Conservation (phyloP, 768 basidiomycete species). For the Pleurotus djamor region DNA sequence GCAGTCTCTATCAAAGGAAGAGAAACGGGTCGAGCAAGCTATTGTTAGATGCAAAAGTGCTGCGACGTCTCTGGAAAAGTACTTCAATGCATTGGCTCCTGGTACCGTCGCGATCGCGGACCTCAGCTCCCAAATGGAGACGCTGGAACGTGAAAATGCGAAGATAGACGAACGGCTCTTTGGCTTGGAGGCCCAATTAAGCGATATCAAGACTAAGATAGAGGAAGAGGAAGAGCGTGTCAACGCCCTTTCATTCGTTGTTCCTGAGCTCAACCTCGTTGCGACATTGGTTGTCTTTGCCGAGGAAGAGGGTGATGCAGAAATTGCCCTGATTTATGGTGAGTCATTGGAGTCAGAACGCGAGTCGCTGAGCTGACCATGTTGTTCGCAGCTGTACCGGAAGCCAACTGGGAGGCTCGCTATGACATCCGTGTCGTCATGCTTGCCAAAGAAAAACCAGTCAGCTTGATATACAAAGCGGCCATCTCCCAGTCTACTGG, state of each 20-base stretch:
- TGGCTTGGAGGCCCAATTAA: slow-evolving; percentile 1
- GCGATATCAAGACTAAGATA: neutral
- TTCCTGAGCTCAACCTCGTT: neutral
- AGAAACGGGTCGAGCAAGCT: neutral
- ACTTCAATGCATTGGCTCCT: slow-evolving; percentile 29
- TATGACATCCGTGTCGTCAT: slow-evolving; percentile 20
- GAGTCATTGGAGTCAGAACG: neutral
- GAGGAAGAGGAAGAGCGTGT: neutral
- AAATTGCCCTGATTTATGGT: slow-evolving; percentile 14
- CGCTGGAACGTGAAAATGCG: slow-evolving; percentile 27
- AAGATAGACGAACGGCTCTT: slow-evolving; percentile 12
- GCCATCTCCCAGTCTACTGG: slow-evolving; percentile 15
- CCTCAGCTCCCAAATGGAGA: slow-evolving; percentile 24
- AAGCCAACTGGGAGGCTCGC: slow-evolving; percentile 15
- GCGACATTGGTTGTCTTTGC: slow-evolving; percentile 11
- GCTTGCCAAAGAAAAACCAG: slow-evolving; percentile 11
- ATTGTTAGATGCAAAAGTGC: slow-evolving; percentile 13
- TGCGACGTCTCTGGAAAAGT: slow-evolving; percentile 26
- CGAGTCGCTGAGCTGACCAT: neutral
- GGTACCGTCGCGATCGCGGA: slow-evolving; percentile 25
- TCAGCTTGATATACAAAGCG: slow-evolving; percentile 18
- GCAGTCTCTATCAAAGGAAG: neutral
- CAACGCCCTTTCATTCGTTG: neutral
- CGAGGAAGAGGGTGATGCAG: slow-evolving; percentile 7
- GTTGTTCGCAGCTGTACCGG: slow-evolving; percentile 11